Base-by-base conservation (phyloP, 192 early-diverging fungal genomes). In the Obelidium mucronatum region DNA sequence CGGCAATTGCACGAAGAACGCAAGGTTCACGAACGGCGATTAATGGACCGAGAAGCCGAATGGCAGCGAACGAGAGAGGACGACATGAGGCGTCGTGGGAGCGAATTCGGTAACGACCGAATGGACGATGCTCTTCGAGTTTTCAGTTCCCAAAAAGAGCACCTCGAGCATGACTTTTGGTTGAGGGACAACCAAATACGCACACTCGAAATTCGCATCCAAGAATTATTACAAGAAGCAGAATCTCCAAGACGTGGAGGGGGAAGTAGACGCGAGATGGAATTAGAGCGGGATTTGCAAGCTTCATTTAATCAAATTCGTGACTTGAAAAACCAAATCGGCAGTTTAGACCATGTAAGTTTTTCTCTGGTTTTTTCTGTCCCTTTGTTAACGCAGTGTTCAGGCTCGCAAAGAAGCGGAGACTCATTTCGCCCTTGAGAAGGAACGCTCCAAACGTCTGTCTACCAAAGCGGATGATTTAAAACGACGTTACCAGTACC, bases 271-370 rank as follows among this genome's bases (percentile, higher is more conserved):
- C 35, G 77, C 13, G 77, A 78, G 24, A 60, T 60, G 22, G 77
- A 67, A 30, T 17, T 81, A 44, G 77, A 81, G 36, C 59, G 63
- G 26, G 80, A 81, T 31, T 33, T 81, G 17, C 80, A 81, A 72
- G 33, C 58, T n/a, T 40, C 61, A 6, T 55, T 73, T 52, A 71
- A 53, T 34, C 66, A 75, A 40, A 77, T 79, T 60, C 69, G 66
- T 2, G 64, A 73, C 22, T 53, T 82, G 15, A 58, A 64, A 40
- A 59, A 51, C 26, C 71, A 77, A 37, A 28, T 81, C 48, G 55
- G 34, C 0, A 24, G 13, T 24, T 2, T 63, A 19, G 77, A 79
- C 28, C 77, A 78, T 30, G 78, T 79, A 59, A 30, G 58, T 64
- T 15, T 74, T 75, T 2, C 11, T 78, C 13, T 42, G 28, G 28